A percentile compares a stretch with the other conserved stretches of the same genome.
Evolutionary conservation across 2,329 filamentous ascomycete genomes (phyloP).

Genomic region (Fusarium transvaalense): DNA sequence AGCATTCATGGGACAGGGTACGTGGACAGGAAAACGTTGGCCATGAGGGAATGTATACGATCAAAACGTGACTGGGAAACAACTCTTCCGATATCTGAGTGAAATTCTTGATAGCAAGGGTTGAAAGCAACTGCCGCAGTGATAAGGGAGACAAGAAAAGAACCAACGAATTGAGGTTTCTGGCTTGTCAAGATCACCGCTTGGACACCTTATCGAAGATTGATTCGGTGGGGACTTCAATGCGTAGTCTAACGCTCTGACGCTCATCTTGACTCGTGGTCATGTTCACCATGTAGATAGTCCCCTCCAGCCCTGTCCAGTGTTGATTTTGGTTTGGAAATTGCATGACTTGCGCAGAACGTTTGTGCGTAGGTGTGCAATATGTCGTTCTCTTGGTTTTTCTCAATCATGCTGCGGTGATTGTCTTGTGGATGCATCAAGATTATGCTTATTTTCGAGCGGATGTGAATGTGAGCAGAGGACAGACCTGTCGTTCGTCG

Average conservation of each 20-base stretch:
- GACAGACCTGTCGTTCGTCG: not conserved
- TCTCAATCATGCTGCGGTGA: conserved; percentile 1
- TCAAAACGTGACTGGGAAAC: conserved; percentile 40
- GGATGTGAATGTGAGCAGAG: not conserved
- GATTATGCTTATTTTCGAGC: not conserved
- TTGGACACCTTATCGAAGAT: conserved; percentile 37
- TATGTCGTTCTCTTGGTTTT: not conserved
- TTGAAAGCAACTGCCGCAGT: not conserved
- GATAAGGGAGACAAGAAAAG: not conserved
- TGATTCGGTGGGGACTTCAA: conserved; percentile 30
- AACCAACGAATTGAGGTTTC: conserved; percentile 12
- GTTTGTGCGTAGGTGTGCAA: conserved; percentile 20
- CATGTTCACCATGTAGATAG: not conserved
- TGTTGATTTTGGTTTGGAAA: conserved; percentile 15
- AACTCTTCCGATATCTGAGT: conserved; percentile 12
- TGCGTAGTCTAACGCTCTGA: conserved; percentile 28
- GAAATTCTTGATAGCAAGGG: not conserved
- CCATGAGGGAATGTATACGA: conserved; percentile 27
- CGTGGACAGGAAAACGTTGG: conserved; percentile 41
- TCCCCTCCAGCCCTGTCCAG: not conserved
- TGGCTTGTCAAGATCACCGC: conserved; percentile 26
- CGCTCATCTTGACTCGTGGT: conserved; percentile 25
- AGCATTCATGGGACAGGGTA: conserved; percentile 31
- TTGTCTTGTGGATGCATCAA: conserved; percentile 1
- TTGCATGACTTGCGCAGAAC: conserved; percentile 26